Conservation (phyloP, 257 asterid genomes). For the Plantago elongata region DNA sequence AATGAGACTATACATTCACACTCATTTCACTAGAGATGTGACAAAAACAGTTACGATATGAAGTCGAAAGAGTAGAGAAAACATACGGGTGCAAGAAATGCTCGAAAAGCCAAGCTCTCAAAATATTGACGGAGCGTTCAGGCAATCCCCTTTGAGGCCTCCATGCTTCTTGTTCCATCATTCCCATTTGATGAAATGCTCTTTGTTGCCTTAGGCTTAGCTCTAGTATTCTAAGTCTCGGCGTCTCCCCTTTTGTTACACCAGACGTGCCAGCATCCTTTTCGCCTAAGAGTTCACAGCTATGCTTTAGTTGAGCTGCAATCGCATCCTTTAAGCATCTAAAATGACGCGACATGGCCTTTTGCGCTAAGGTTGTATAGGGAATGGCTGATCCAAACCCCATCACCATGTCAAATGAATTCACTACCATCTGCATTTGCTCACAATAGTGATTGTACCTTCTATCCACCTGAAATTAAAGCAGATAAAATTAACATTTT, state of each 20-base stretch:
- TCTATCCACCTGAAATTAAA: conserved; percentile 65
- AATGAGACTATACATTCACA: too few relatives aligned
- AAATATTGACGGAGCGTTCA: conserved; percentile 86
- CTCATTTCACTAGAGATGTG: too few relatives aligned
- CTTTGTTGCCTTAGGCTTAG: conserved; percentile 83
- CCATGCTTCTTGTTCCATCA: conserved; percentile 99
- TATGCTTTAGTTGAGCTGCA: conserved; percentile 56
- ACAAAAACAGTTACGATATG: too few relatives aligned
- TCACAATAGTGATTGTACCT: conserved; percentile 94
- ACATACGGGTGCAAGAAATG: conserved; percentile 98
- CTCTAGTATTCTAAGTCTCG: conserved; percentile 72
- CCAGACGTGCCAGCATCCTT: conserved; percentile 72
- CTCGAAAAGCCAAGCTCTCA: conserved; percentile 98
- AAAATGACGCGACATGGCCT: conserved; percentile 96
- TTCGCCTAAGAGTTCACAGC: conserved; percentile 75
- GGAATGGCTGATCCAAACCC: conserved; percentile 96
- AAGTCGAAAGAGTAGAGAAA: neutral
- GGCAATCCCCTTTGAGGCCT: conserved; percentile 95
- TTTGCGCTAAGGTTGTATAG: conserved; percentile 76
- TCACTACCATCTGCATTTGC: conserved; percentile 98
- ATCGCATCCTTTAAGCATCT: conserved; percentile 88
- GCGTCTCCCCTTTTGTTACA: conserved; percentile 91
- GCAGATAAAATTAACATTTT: too few relatives aligned
- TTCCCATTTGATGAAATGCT: conserved; percentile 90
- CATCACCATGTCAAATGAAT: conserved; percentile 93